A percentile compares a stretch with the other conserved stretches of the same genome.
Conservation (phyloP, 1,284 basidiomycete species). For the Ustilago loliicola region DNA sequence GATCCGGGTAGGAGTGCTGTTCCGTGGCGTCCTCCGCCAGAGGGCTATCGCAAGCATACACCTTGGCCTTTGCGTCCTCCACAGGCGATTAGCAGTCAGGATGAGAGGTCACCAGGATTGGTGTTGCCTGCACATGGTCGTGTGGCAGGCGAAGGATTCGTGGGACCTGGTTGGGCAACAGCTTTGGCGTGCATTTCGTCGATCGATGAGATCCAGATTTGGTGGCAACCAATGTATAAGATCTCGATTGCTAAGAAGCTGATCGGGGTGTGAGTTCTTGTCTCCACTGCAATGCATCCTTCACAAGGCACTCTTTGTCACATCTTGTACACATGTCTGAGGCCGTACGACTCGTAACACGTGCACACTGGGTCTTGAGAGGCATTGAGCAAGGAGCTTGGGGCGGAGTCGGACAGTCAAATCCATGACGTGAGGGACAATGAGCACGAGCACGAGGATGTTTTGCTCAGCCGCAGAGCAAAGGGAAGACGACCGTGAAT, state of each 20-base stretch:
- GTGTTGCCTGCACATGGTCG: slow-evolving; percentile 52
- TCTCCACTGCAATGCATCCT: not conserved
- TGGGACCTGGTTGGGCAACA: slow-evolving; percentile 45
- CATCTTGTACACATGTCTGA: not conserved
- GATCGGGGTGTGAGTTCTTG: slow-evolving; percentile 26
- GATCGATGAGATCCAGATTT: slow-evolving; percentile 57
- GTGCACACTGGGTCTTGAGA: too few species aligned
- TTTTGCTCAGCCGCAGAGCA: not conserved
- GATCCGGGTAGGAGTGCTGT: slow-evolving; percentile 46
- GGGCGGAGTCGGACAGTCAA: not conserved
- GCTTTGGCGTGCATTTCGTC: slow-evolving; percentile 46
- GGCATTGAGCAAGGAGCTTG: not conserved
- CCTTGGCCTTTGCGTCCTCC: slow-evolving; percentile 47
- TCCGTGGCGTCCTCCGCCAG: slow-evolving; percentile 41
- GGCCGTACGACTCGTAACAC: too few species aligned
- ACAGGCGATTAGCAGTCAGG: slow-evolving; percentile 18
- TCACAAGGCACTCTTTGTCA: not conserved
- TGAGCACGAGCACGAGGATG: not conserved
- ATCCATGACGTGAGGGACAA: not conserved
- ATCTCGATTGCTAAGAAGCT: slow-evolving; percentile 54
- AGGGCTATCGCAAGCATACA: slow-evolving; percentile 40
- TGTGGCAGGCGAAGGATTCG: slow-evolving; percentile 55
- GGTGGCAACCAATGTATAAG: slow-evolving; percentile 60
- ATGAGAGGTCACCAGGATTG: slow-evolving; percentile 47
- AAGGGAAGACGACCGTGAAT: slow-evolving; percentile 4